These are phyloP conservation scores for Pichia heedii DNA, from an alignment of 805 yeast genomes.

Conservation along the genomic window DNA sequence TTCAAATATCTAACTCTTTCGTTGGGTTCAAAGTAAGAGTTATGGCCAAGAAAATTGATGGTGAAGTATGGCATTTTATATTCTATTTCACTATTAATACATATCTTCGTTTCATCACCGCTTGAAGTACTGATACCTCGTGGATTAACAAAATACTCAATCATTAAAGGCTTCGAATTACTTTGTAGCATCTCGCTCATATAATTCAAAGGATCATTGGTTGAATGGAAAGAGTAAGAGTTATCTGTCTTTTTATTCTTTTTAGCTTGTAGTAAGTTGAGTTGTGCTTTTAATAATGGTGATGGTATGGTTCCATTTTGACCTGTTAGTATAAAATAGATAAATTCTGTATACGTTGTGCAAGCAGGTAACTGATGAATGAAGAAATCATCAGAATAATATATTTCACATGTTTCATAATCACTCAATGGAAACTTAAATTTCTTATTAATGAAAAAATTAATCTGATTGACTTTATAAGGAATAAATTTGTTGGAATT, in stretches of 20 bases:
- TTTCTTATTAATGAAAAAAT: too few relatives aligned
- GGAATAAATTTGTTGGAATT: neutral
- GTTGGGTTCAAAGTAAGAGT: neutral
- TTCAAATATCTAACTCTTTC: neutral
- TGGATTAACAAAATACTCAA: neutral
- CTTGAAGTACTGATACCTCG: neutral
- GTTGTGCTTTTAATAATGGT: neutral
- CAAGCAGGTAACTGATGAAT: neutral
- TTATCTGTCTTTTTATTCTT: neutral
- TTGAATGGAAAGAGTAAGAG: neutral
- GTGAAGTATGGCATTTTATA: neutral
- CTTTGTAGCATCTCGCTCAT: neutral
- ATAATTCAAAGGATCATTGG: neutral
- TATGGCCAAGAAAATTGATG: neutral
- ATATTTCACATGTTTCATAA: neutral
- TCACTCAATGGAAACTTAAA: neutral
- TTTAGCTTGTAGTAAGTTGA: neutral
- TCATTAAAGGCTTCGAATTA: neutral
- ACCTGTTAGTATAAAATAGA: neutral
- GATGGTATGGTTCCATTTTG: neutral
- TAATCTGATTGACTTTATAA: neutral
- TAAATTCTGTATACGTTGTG: neutral
- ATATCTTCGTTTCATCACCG: neutral
- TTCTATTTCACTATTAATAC: neutral
- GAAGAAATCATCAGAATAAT: neutral